Evolutionary conservation across 192 early-diverging fungal genomes (phyloP), one percentile per base, ranked within the genome.

Genomic region (Dissophora ornata): DNA sequence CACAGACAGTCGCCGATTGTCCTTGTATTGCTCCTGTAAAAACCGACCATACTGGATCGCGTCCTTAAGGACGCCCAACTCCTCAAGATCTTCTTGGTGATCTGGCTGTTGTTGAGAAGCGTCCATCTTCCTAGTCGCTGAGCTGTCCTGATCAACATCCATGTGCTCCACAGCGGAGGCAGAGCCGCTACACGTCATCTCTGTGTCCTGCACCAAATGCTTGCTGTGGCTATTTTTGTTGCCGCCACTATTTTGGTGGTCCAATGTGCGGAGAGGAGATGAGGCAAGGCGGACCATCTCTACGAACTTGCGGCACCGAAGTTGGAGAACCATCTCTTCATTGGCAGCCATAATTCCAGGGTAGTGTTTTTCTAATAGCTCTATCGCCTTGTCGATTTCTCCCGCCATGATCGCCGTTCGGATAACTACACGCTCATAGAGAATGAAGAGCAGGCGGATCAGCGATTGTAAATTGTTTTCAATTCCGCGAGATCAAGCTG

Each of bases 251-350:
- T 67, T 55, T 30, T 44, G 38, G 2, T 46, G 30, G 25, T 75
- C 71, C 56, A 75, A 21, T 2, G 48, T 62, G 8, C 38, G 62
- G n/a, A 75, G 77, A 9, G 68, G 57, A 10, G 67, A 38, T 16
- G 79, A 71, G n/a, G 67, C 36, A 9, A 25, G 18, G 7, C 62
- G 58, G 42, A 97, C 88, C 82, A 96, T 85, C 84, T 98, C 94
- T 19, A 97, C 86, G 75, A 97, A 97, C 68, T 93, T 87, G 42
- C 86, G 90, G 69, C 96, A 95, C 22, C 88, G 82, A 32, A 98
- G 85, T 53, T 87, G 86, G 55, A 97, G 95, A 46, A 86, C 79
- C 45, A 97, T 77, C 33, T 86, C 75, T 36, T 83, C 85, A 57
- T 94, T 85, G 15, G 82, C 68, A 8, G 63, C 26, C 12, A 96